phyloP scores from a whole-genome alignment of 768 basidiomycete species.

The Lactifluus subvellereus region DNA sequence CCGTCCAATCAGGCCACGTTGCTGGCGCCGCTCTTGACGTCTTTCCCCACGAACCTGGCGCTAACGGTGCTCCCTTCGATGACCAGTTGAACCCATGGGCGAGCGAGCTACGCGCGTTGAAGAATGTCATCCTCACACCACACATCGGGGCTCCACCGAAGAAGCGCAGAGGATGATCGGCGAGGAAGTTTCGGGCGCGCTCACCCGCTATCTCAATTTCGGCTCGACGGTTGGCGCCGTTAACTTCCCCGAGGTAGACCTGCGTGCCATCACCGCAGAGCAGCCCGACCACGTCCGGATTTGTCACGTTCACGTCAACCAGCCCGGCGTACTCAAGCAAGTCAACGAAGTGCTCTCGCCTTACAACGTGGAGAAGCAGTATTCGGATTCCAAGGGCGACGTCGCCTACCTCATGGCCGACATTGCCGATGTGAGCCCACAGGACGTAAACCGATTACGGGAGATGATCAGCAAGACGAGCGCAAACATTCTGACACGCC shows the following conservation, averaged over 20 bases:
- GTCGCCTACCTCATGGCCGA: conserved; percentile 96
- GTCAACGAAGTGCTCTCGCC: conserved; percentile 93
- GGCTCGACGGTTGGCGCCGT: conserved; percentile 90
- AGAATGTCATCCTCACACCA: conserved; percentile 94
- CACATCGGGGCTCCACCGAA: conserved; percentile 99
- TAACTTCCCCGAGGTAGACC: conserved; percentile 98
- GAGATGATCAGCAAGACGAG: conserved; percentile 71
- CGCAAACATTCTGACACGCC: conserved; percentile 85
- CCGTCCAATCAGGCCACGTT: conserved; percentile 80
- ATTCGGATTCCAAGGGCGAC: conserved; percentile 93
- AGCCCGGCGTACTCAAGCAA: conserved; percentile 88
- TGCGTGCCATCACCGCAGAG: conserved; percentile 84
- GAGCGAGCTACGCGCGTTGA: conserved; percentile 61
- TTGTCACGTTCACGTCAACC: conserved; percentile 94
- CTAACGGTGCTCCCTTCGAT: conserved; percentile 87
- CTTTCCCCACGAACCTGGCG: conserved; percentile 87
- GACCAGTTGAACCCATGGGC: conserved; percentile 86
- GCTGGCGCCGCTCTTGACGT: conserved; percentile 93
- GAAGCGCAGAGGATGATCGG: conserved; percentile 98
- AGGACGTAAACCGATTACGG: conserved; percentile 72
- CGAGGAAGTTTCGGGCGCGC: conserved; percentile 81
- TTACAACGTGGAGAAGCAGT: conserved; percentile 99
- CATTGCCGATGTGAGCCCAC: conserved; percentile 82
- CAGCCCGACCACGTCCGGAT: conserved; percentile 79
- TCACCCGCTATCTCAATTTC: conserved; percentile 86